Evolutionary conservation across 306 rosid genomes (phyloP).

Genomic region (Cicer arietinum): DNA sequence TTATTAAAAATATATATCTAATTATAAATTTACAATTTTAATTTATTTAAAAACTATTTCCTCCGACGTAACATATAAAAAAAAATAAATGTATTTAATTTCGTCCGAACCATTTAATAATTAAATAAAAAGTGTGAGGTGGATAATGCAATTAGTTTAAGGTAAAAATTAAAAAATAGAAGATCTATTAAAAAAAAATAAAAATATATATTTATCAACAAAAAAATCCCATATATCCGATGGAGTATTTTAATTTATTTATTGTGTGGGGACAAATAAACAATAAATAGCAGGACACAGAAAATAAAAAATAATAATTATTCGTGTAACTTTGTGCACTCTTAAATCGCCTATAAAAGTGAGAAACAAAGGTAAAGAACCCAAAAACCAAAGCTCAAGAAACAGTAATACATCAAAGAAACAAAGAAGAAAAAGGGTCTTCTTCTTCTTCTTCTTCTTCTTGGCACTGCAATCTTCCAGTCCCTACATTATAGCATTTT

Average conservation of each 20-base stretch:
- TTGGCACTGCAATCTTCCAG: slow-evolving; percentile 2
- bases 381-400: slow-evolving; percentile 14
- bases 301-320: background rate
- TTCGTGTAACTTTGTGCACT: background rate
- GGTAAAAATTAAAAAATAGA: too few species aligned
- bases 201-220: too few species aligned
- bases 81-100: too few species aligned
- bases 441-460: background rate
- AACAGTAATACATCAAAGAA: background rate
- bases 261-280: background rate
- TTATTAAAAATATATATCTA: too few species aligned
- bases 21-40: too few species aligned
- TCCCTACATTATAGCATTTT: slow-evolving; percentile 13
- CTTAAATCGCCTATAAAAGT: slow-evolving; percentile 45
- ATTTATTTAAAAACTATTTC: too few species aligned
- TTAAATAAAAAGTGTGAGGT: too few species aligned
- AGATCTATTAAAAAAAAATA: too few species aligned
- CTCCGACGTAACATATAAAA: too few species aligned
- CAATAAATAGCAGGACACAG: background rate
- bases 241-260: background rate
- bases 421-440: background rate
- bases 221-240: background rate
- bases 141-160: too few species aligned
- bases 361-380: background rate
- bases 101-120: too few species aligned